phyloP scores from a whole-genome alignment of 805 yeast species.

The Groenewaldozyma salmanticensis region DNA sequence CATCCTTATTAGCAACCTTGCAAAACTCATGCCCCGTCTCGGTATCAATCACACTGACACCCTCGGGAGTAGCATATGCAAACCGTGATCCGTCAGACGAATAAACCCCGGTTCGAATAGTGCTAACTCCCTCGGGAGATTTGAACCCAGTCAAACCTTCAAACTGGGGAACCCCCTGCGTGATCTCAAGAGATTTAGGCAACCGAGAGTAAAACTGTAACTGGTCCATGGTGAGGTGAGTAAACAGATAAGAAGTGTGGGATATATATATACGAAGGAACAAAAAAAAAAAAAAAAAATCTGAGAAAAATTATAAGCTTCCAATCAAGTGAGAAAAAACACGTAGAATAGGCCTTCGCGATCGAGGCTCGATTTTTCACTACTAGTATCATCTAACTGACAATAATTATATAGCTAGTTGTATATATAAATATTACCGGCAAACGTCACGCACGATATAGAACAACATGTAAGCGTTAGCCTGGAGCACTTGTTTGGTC shows the following conservation, averaged over 20 bases:
- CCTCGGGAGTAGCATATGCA: slow-evolving; percentile 20
- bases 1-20: slow-evolving; percentile 50
- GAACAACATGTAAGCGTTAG: slow-evolving; percentile 72
- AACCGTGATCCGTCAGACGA: slow-evolving; percentile 15
- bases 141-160: slow-evolving; percentile 13
- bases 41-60: slow-evolving; percentile 52
- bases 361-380: too few species aligned
- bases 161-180: slow-evolving; percentile 13
- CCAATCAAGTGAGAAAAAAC: neutral
- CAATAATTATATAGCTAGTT: neutral
- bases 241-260: too few species aligned
- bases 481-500: slow-evolving; percentile 52
- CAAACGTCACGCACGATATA: slow-evolving; percentile 19
- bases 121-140: slow-evolving; percentile 8
- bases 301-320: neutral
- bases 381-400: too few species aligned
- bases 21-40: slow-evolving; percentile 37
- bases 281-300: too few species aligned
- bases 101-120: slow-evolving; percentile 14
- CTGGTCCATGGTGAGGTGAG: too few species aligned
- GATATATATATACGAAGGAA: too few species aligned
- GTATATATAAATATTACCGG: neutral
- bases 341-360: too few species aligned
- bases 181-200: slow-evolving; percentile 13
- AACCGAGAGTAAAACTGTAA: slow-evolving; percentile 5